These are phyloP conservation scores for Sarocladiaceae sp. DNA, from an alignment of 2,329 filamentous ascomycete species.

Conservation along the genomic window DNA sequence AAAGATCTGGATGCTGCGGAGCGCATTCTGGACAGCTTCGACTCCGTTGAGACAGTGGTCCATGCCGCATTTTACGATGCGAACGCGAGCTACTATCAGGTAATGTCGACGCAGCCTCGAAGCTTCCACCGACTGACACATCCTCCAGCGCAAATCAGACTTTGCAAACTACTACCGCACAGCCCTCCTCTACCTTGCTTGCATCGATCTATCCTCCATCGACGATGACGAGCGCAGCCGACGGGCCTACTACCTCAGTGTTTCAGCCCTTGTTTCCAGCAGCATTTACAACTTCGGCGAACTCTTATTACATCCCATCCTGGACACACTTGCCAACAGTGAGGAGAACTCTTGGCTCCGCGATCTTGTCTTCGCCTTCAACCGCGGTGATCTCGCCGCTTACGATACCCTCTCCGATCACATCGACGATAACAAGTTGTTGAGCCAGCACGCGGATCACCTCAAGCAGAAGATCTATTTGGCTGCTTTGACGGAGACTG, in stretches of 20 bases:
- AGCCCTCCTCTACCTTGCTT: conserved; percentile 94
- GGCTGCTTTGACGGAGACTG: conserved; percentile 89
- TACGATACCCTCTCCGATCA: conserved; percentile 81
- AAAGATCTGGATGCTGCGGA: conserved; percentile 85
- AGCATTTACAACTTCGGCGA: conserved; percentile 99
- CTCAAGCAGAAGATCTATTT: conserved; percentile 97
- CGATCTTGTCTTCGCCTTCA: conserved; percentile 96
- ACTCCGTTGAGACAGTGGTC: conserved; percentile 91
- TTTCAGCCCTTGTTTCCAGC: conserved; percentile 88
- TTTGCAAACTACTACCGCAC: conserved; percentile 98
- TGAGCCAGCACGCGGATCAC: conserved; percentile 75
- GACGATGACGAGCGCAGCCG: conserved; percentile 69
- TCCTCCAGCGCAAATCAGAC: conserved; percentile 66
- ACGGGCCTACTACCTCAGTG: conserved; percentile 87
- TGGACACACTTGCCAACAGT: conserved; percentile 70
- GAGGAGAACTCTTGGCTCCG: conserved; percentile 82
- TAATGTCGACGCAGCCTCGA: conserved; percentile 14
- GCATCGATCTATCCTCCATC: conserved; percentile 78
- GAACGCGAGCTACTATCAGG: conserved; percentile 92
- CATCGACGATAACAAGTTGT: conserved; percentile 73
- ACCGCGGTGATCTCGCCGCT: conserved; percentile 84
- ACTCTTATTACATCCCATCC: conserved; percentile 93
- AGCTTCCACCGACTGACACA: conserved; percentile 29
- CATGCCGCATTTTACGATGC: conserved; percentile 95
- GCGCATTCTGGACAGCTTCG: conserved; percentile 83